phyloP scores from a whole-genome alignment of 2,329 filamentous ascomycete species.

The Biscogniauxia sp. region DNA sequence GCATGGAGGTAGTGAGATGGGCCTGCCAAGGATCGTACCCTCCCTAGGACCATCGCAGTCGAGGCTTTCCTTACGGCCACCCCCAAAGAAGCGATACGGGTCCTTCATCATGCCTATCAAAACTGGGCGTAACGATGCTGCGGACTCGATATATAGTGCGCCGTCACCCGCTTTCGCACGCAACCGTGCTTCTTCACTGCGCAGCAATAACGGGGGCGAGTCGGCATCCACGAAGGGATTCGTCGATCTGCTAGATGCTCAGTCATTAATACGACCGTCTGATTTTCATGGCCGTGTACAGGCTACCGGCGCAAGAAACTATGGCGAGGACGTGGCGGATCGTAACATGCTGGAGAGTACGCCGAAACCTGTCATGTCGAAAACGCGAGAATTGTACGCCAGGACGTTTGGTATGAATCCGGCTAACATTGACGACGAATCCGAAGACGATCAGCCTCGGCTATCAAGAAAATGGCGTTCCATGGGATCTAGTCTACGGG shows the following conservation, averaged over 20 bases:
- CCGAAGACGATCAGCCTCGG: slow-evolving; percentile 12
- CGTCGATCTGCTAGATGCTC: slow-evolving; percentile 58
- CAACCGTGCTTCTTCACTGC: slow-evolving; percentile 32
- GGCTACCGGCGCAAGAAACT: slow-evolving; percentile 51
- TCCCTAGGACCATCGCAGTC: slow-evolving; percentile 11
- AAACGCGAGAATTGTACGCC: slow-evolving; percentile 38
- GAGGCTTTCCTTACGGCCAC: slow-evolving; percentile 8
- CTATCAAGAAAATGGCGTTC: slow-evolving; percentile 23
- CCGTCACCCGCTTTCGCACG: slow-evolving; percentile 25
- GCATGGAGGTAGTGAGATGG: slow-evolving; percentile 6
- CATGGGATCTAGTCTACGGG: slow-evolving; percentile 22
- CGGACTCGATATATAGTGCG: slow-evolving; percentile 15
- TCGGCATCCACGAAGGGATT: slow-evolving; percentile 30
- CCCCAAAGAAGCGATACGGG: slow-evolving; percentile 24
- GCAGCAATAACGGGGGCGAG: slow-evolving; percentile 24
- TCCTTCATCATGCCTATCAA: slow-evolving; percentile 28
- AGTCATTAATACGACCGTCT: slow-evolving; percentile 48
- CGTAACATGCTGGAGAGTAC: slow-evolving; percentile 50
- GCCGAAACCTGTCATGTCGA: slow-evolving; percentile 32
- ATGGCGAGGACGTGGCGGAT: slow-evolving; percentile 65
- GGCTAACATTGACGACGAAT: slow-evolving; percentile 12
- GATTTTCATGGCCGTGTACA: slow-evolving; percentile 49
- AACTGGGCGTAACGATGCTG: slow-evolving; percentile 11
- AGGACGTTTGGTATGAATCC: slow-evolving; percentile 3
- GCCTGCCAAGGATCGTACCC: slow-evolving; percentile 16